Evolutionary conservation across 768 basidiomycete genomes (phyloP).

Genomic region (Tylopilus felleus): DNA sequence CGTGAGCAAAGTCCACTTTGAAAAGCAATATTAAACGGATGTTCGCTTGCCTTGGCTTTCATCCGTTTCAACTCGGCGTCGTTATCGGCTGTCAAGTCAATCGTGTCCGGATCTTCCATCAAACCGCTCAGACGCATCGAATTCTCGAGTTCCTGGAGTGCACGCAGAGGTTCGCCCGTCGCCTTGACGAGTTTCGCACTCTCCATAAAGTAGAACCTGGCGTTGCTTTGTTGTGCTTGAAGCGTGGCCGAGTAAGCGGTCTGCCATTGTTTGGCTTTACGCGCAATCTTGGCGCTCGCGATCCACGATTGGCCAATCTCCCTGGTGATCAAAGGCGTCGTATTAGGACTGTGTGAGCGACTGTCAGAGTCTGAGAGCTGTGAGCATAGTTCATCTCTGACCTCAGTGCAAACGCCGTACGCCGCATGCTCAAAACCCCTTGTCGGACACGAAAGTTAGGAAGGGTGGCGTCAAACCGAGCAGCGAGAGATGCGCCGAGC

Average conservation of each 20-base stretch:
- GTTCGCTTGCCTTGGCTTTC: constrained; percentile 65
- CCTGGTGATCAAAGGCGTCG: constrained; percentile 39
- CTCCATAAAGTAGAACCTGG: constrained; percentile 81
- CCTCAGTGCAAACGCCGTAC: constrained; percentile 78
- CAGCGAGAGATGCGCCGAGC: constrained; percentile 42
- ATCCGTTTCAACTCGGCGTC: constrained; percentile 47
- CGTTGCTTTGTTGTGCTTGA: constrained; percentile 75
- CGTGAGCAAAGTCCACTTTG: not conserved
- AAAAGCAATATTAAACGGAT: not conserved
- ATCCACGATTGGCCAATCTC: constrained; percentile 89
- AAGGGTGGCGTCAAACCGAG: constrained; percentile 71
- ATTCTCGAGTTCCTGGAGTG: constrained; percentile 83
- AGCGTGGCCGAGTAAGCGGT: constrained; percentile 95
- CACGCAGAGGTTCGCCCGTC: constrained; percentile 76
- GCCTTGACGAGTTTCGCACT: constrained; percentile 83
- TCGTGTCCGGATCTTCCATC: constrained; percentile 40
- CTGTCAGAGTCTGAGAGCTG: constrained; percentile 7
- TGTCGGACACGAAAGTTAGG: constrained; percentile 89
- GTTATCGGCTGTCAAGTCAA: constrained; percentile 56
- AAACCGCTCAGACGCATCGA: constrained; percentile 56
- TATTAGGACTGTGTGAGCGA: constrained; percentile 8
- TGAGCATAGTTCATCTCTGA: constrained; percentile 33
- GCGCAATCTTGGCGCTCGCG: constrained; percentile 89
- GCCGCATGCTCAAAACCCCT: constrained; percentile 82
- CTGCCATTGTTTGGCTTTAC: constrained; percentile 93